A percentile compares a stretch with the other conserved stretches of the same genome.
These are phyloP conservation scores for Amesomyces nigricolor DNA, from an alignment of 2,329 filamentous ascomycete genomes.

Conservation along the genomic window DNA sequence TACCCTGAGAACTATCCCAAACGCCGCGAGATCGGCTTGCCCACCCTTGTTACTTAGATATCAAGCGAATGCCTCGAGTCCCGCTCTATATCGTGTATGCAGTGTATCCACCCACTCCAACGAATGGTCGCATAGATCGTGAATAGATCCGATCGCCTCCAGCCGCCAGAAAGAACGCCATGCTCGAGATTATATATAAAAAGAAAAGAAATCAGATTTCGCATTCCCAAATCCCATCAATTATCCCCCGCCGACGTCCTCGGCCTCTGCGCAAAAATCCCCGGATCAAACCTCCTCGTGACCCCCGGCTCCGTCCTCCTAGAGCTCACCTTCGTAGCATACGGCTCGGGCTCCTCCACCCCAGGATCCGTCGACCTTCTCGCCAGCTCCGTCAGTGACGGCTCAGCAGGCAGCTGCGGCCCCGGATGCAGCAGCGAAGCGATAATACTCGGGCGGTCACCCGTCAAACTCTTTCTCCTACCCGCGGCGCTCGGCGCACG, in stretches of 20 bases:
- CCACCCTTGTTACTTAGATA: too few relatives aligned
- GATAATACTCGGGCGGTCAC: conserved; percentile 40
- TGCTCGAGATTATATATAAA: background rate
- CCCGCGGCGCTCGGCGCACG: conserved; percentile 29
- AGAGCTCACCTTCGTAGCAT: conserved; percentile 18
- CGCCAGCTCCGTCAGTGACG: background rate
- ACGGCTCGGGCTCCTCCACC: conserved; percentile 16
- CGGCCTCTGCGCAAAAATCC: conserved; percentile 2
- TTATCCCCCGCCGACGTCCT: conserved; percentile 8
- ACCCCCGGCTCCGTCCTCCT: conserved; percentile 16
- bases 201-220: background rate
- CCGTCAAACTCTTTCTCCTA: conserved; percentile 36
- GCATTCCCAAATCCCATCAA: background rate
- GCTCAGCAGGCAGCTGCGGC: conserved; percentile 34
- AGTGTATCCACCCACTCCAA: too few relatives aligned
- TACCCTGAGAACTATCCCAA: too few relatives aligned
- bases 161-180: too few relatives aligned
- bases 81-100: too few relatives aligned
- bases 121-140: too few relatives aligned
- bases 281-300: conserved; percentile 1
- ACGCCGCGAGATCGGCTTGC: too few relatives aligned
- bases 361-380: conserved; percentile 15
- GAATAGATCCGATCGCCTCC: too few relatives aligned
- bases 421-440: conserved; percentile 46
- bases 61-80: too few relatives aligned